These are phyloP conservation scores for Papiliotrema fonsecae DNA, from an alignment of 1,284 basidiomycete species.

Conservation along the genomic window DNA sequence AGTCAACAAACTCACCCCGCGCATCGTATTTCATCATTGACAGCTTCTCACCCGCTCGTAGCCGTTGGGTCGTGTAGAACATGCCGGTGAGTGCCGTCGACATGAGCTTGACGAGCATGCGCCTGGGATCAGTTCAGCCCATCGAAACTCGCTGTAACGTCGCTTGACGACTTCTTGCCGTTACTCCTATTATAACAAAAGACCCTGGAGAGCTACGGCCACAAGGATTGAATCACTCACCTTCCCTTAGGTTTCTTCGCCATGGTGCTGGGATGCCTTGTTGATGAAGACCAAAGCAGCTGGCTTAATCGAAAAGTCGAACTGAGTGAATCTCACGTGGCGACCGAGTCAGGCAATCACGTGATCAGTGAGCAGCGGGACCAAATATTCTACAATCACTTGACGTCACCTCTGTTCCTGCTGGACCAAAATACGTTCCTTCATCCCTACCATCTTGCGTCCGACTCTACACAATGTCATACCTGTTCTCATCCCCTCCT, in stretches of 20 bases:
- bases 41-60: conserved; percentile 65
- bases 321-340: neutral
- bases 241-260: neutral
- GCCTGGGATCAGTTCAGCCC: conserved; percentile 52
- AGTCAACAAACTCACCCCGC: conserved; percentile 54
- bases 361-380: neutral
- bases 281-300: too few relatives aligned
- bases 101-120: conserved; percentile 74
- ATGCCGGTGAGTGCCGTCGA: conserved; percentile 85
- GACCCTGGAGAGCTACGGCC: too few relatives aligned
- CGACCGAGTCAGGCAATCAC: neutral
- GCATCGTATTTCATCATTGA: conserved; percentile 87
- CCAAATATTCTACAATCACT: neutral
- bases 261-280: too few relatives aligned
- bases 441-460: neutral
- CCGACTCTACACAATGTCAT: neutral
- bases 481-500: conserved; percentile 13
- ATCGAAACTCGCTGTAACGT: neutral
- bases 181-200: too few relatives aligned
- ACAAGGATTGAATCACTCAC: neutral
- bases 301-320: too few relatives aligned
- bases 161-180: neutral
- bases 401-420: neutral
- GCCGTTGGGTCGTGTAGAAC: conserved; percentile 76
- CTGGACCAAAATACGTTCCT: neutral